Base-by-base conservation (phyloP, 2,329 filamentous ascomycete genomes). In the Phoma sp. region DNA sequence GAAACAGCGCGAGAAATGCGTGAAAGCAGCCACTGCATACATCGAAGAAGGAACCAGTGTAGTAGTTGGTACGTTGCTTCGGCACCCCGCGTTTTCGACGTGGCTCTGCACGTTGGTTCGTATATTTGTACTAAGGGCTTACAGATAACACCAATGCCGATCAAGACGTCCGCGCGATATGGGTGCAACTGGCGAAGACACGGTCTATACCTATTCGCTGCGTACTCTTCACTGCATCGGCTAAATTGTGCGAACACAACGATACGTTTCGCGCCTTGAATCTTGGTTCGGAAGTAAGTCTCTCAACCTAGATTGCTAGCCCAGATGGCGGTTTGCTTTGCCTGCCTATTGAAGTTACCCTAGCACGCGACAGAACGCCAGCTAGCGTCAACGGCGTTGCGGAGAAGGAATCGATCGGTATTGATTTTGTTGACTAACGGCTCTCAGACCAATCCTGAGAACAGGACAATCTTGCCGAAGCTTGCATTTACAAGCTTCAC, bases 71-170 rank as follows among this genome's bases (percentile, higher is more conserved):
- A 81, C 63, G 86, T 79, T 55, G 9, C 33, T 53, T 52, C 57
- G 52, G 54, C 49, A 59, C 59, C 55, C 59, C 59, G 60, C 43
- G 35, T 45, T 52, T 43, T 49, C 51, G 42, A 60, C 53, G 49
- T 51, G 45, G 47, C 29, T 36, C 13, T 40, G 45, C 45, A 48
- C 45, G 25, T 45, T 23, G 62, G 56, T 35, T 38, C 48, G 41
- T 49, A 54, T 35, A 47, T 59, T 71, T 49, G 52, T 35, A 47
- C 60, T 71, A 45, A 62, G 61, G 42, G 33, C 45, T 29, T 40
- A 44, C 51, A 95, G 95, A 99, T 75, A 98, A 96, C 73, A 98
- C 95, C n/a, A 99, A 99, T 71, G 86, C 93, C 27, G 89, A 96
- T 75, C 73, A 81, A 9, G 88, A 90, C 47, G 91, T 88, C 23